Evolutionary conservation across 305 asterid genomes (phyloP).

Genomic region (Rubia tinctorum): DNA sequence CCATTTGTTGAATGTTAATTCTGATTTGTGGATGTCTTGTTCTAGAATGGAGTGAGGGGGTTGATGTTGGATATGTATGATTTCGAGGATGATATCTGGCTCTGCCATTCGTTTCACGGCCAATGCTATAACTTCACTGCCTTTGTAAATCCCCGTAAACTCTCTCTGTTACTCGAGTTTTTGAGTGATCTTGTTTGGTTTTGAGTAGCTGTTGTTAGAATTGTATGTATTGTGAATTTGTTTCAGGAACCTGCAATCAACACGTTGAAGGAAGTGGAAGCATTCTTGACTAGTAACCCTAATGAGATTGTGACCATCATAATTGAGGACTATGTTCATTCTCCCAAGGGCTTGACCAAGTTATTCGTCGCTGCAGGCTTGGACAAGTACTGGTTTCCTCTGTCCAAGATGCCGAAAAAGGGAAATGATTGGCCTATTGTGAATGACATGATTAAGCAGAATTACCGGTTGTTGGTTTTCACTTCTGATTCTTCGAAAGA

Average conservation of each 20-base stretch:
- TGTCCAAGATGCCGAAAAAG: constrained; percentile 84
- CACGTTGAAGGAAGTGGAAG: constrained; percentile 88
- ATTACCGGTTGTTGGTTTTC: constrained; percentile 78
- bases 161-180: constrained; percentile 10
- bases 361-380: constrained; percentile 78
- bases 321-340: constrained; percentile 90
- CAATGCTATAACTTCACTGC: constrained; percentile 97
- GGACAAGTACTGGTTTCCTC: constrained; percentile 87
- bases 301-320: constrained; percentile 83
- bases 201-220: constrained; percentile 19
- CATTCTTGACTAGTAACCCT: constrained; percentile 82
- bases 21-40: constrained; percentile 7
- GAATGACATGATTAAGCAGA: constrained; percentile 61
- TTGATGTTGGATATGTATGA: constrained; percentile 99
- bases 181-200: constrained; percentile 6
- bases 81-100: constrained; percentile 95
- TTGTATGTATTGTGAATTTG: constrained; percentile 15
- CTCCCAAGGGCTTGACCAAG: constrained; percentile 82
- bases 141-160: constrained; percentile 47
- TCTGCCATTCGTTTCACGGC: constrained; percentile 91
- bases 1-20: background rate
- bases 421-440: constrained; percentile 91
- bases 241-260: constrained; percentile 69
- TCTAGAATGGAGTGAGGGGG: constrained; percentile 97
- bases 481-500: constrained; percentile 96